Percentiles rank a stretch among this genome's conserved stretches.
These are phyloP conservation scores for Carpinus fangiana DNA, from an alignment of 306 rosid species.

Conservation along the genomic window DNA sequence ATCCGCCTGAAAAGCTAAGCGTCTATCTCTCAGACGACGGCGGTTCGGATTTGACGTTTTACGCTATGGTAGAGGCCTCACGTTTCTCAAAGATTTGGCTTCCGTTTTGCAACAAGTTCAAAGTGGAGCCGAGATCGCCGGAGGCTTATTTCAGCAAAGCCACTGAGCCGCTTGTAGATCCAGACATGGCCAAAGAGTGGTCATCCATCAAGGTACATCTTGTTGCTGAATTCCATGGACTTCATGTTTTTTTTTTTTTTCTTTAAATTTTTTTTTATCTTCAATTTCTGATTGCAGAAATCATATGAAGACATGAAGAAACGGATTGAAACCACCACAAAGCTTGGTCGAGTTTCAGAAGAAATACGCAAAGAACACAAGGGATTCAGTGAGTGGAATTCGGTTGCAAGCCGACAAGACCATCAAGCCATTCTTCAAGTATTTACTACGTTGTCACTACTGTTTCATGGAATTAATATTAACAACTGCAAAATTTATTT, in stretches of 20 bases:
- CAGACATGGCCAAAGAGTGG: background rate
- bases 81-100: conserved; percentile 12
- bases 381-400: background rate
- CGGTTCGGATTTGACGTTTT: background rate
- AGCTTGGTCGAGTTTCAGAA: background rate
- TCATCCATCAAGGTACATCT: background rate
- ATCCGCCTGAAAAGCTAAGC: background rate
- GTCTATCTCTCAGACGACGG: background rate
- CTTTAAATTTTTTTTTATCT: background rate
- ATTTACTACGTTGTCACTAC: background rate
- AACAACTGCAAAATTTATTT: background rate
- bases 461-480: background rate
- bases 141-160: background rate
- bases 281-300: background rate
- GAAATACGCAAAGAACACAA: background rate
- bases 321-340: conserved; percentile 11
- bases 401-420: background rate
- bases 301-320: conserved; percentile 2
- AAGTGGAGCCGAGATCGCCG: conserved; percentile 2
- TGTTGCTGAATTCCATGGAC: background rate
- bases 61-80: conserved; percentile 3
- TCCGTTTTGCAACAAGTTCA: conserved; percentile 13
- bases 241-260: background rate
- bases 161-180: background rate
- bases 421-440: conserved; percentile 4